Percentiles rank a stretch among this genome's conserved stretches.
phyloP scores from a whole-genome alignment of 2,329 filamentous ascomycete genomes.

The Phaeosphaeriaceae sp. region DNA sequence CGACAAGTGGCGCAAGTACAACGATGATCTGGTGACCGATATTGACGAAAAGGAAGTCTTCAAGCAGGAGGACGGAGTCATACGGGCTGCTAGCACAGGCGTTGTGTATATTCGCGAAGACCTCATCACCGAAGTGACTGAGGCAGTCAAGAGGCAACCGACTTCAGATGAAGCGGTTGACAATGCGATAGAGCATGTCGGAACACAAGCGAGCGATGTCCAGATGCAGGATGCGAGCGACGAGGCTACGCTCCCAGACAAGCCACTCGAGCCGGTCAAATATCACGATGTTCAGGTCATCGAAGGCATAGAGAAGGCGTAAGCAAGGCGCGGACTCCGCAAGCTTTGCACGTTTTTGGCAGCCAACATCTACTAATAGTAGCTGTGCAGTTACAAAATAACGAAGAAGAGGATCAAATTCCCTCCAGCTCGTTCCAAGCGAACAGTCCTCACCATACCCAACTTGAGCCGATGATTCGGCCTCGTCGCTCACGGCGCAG shows the following conservation, averaged over 20 bases:
- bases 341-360: neutral
- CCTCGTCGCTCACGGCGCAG: neutral
- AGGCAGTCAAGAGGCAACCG: conserved; percentile 55
- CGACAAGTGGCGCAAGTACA: conserved; percentile 89
- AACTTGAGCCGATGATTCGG: neutral
- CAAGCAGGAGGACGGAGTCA: conserved; percentile 64
- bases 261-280: conserved; percentile 11
- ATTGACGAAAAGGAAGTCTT: conserved; percentile 72
- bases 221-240: conserved; percentile 20
- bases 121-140: conserved; percentile 64
- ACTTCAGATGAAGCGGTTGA: conserved; percentile 2
- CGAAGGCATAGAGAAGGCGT: conserved; percentile 37
- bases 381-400: neutral
- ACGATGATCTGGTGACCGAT: conserved; percentile 81
- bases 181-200: neutral
- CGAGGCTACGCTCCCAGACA: neutral
- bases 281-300: conserved; percentile 29
- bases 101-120: conserved; percentile 83
- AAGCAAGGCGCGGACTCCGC: conserved; percentile 12
- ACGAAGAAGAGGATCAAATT: neutral
- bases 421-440: neutral
- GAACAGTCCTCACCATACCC: neutral
- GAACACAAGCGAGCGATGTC: conserved; percentile 16
- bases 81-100: conserved; percentile 60
- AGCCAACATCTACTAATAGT: neutral